These are phyloP conservation scores for Pseudopediastrum boryanum DNA, from an alignment of 139 green algal genomes.

Conservation along the genomic window DNA sequence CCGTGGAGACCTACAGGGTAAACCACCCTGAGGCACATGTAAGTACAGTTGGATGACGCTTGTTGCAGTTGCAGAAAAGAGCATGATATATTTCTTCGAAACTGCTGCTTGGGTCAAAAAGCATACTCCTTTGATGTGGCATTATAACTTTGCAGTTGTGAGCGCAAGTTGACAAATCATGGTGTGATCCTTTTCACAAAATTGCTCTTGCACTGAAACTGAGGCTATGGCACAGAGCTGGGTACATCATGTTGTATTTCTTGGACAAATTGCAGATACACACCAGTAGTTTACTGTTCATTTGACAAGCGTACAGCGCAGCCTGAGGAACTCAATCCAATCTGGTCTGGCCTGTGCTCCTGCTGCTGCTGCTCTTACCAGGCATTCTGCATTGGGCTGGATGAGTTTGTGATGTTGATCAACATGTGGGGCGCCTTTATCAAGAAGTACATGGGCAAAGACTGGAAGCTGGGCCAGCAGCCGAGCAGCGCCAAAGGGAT, in stretches of 20 bases:
- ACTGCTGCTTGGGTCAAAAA: not conserved
- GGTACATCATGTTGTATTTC: not conserved
- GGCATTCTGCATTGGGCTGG: slow-evolving; percentile 35
- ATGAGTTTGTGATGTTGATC: slow-evolving; percentile 50
- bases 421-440: slow-evolving; percentile 7
- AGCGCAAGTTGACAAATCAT: not conserved
- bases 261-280: not conserved
- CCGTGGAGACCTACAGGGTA: slow-evolving; percentile 46
- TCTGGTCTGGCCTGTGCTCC: not conserved
- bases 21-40: slow-evolving; percentile 49
- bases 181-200: not conserved
- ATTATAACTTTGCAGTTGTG: not conserved
- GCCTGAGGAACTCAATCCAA: not conserved
- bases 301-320: not conserved
- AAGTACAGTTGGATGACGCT: slow-evolving; percentile 37
- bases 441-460: not conserved
- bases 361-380: not conserved
- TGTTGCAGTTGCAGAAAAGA: not conserved
- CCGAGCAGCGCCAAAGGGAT: not conserved
- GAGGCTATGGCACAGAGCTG: not conserved
- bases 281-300: not conserved
- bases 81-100: not conserved
- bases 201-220: not conserved
- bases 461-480: not conserved
- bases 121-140: not conserved